Evolutionary conservation across 2,329 filamentous ascomycete genomes (phyloP).

Genomic region (Pyrenophora seminiperda): DNA sequence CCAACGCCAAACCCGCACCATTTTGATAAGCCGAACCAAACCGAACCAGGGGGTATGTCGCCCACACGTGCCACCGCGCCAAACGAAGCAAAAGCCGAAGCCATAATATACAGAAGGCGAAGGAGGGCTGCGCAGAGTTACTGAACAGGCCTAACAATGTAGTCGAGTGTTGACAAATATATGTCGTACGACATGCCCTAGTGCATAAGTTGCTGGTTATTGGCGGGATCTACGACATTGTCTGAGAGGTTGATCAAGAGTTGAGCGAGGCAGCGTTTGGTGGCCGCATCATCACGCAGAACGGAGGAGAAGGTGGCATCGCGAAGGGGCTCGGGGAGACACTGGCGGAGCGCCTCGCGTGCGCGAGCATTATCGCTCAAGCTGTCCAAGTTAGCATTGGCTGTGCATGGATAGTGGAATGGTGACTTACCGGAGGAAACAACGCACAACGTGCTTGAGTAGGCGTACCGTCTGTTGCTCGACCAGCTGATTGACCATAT

Average conservation of each 20-base stretch:
- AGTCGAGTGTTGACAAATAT: conserved; percentile 3
- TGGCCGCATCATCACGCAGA: conserved; percentile 93
- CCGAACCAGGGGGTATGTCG: conserved; percentile 28
- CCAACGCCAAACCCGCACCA: conserved; percentile 33
- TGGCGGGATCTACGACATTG: conserved; percentile 67
- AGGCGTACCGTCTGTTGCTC: conserved; percentile 96
- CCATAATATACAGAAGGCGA: conserved; percentile 30
- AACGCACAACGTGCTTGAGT: conserved; percentile 96
- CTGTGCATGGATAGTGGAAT: not conserved
- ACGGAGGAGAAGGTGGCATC: conserved; percentile 97
- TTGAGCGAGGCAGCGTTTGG: conserved; percentile 96
- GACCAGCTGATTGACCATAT: conserved; percentile 97
- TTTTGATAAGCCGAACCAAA: conserved; percentile 24
- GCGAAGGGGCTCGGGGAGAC: conserved; percentile 95
- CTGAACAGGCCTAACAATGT: conserved; percentile 9
- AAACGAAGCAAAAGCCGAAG: conserved; percentile 32
- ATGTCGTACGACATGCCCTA: conserved; percentile 8
- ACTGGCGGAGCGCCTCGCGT: conserved; percentile 91
- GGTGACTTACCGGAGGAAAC: conserved; percentile 80
- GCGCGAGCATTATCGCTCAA: conserved; percentile 95
- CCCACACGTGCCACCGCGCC: conserved; percentile 25
- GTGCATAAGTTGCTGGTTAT: conserved; percentile 47
- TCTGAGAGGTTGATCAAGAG: conserved; percentile 95
- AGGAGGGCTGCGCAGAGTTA: conserved; percentile 8
- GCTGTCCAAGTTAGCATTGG: conserved; percentile 54